A percentile compares a stretch with the other conserved stretches of the same genome.
Conservation (phyloP, 2,329 filamentous ascomycete species). For the Cladosporium sp. region DNA sequence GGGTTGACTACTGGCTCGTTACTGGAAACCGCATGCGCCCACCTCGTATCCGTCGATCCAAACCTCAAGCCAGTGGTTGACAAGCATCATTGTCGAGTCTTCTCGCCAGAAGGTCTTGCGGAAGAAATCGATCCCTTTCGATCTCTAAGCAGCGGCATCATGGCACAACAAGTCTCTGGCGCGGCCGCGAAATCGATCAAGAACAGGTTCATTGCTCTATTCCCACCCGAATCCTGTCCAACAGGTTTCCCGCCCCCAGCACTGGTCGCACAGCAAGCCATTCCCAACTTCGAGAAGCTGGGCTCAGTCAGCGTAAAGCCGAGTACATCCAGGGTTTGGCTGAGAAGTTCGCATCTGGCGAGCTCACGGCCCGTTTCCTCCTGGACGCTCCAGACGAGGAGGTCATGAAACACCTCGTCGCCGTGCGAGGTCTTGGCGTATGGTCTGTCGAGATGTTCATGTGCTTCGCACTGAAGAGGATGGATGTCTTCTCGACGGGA, state of each 20-base stretch:
- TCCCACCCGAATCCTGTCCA: conserved; percentile 39
- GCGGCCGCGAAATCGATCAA: conserved; percentile 89
- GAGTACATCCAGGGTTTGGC: conserved; percentile 90
- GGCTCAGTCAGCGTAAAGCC: conserved; percentile 89
- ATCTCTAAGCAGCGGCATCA: conserved; percentile 78
- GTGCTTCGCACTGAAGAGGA: conserved; percentile 87
- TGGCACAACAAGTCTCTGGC: conserved; percentile 93
- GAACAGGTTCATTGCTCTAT: conserved; percentile 74
- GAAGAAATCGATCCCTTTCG: conserved; percentile 88
- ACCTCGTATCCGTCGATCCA: conserved; percentile 69
- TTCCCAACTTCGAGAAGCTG: conserved; percentile 75
- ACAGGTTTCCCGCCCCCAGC: conserved; percentile 68
- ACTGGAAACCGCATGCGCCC: conserved; percentile 68
- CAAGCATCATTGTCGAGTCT: conserved; percentile 70
- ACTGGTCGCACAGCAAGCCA: conserved; percentile 60
- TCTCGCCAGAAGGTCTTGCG: conserved; percentile 75
- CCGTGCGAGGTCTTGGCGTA: conserved; percentile 78
- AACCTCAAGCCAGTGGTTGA: conserved; percentile 69
- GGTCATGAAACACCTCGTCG: conserved; percentile 73
- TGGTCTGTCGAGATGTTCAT: conserved; percentile 99
- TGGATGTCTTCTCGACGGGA: conserved; percentile 89
- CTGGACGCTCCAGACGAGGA: conserved; percentile 79
- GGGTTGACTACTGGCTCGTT: conserved; percentile 52
- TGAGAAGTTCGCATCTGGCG: conserved; percentile 70
- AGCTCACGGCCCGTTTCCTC: conserved; percentile 72